A percentile compares a stretch with the other conserved stretches of the same genome.
Evolutionary conservation across 2,329 filamentous ascomycete genomes (phyloP).

Genomic region (Hymenoscyphus albidus): DNA sequence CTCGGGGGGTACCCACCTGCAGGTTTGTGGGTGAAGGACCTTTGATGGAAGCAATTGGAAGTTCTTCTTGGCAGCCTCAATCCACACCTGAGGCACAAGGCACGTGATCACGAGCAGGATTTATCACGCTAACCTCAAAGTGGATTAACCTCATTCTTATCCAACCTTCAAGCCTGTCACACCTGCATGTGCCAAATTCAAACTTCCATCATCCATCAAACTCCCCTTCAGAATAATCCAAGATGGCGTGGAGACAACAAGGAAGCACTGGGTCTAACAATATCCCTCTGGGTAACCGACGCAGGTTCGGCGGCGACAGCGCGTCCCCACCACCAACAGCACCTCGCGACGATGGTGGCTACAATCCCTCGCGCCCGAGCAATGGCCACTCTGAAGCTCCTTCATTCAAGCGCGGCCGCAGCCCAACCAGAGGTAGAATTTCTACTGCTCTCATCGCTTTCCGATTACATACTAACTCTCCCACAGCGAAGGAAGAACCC

Average conservation of each 20-base stretch:
- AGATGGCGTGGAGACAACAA: slow-evolving; percentile 65
- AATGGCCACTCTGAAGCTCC: slow-evolving; percentile 19
- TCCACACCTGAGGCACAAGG: no score
- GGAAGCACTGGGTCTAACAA: slow-evolving; percentile 98
- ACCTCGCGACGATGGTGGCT: slow-evolving; percentile 30
- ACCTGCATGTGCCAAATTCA: neutral
- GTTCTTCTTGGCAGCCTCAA: no score
- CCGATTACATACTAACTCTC: slow-evolving; percentile 15
- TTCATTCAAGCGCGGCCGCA: slow-evolving; percentile 80
- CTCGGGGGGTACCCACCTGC: no score
- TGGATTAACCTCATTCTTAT: neutral
- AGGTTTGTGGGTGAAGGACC: no score
- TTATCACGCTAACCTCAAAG: no score
- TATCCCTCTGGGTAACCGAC: slow-evolving; percentile 82
- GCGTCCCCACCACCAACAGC: slow-evolving; percentile 37
- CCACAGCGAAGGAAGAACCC: slow-evolving; percentile 30
- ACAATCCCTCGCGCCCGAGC: slow-evolving; percentile 27
- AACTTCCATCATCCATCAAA: neutral
- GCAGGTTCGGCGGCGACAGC: slow-evolving; percentile 68
- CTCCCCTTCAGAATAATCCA: slow-evolving; percentile 24
- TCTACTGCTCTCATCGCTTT: neutral
- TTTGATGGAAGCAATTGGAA: no score
- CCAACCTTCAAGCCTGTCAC: no score
- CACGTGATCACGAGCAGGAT: no score
- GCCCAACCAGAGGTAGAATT: slow-evolving; percentile 72